Evolutionary conservation across 768 basidiomycete genomes (phyloP).

Genomic region (Pleurotus citrinopileatus): DNA sequence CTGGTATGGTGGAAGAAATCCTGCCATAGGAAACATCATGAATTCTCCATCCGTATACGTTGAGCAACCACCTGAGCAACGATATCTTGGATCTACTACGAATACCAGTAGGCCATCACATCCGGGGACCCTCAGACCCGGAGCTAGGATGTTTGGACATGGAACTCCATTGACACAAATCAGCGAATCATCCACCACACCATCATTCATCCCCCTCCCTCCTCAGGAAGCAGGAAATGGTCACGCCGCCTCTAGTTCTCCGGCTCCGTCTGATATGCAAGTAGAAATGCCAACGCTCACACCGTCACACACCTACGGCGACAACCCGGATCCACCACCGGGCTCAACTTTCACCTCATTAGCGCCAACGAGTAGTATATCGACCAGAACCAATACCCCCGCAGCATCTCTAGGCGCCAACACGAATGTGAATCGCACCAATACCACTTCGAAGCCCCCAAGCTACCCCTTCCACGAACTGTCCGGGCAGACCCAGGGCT

Average conservation of each 20-base stretch:
- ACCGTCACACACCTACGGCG: background rate
- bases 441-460: background rate
- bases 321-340: background rate
- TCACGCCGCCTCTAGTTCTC: background rate
- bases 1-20: constrained; percentile 1
- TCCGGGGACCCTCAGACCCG: background rate
- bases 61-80: background rate
- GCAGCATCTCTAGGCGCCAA: background rate
- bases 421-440: background rate
- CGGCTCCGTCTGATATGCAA: background rate
- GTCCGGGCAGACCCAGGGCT: background rate
- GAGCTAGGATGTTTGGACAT: background rate
- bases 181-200: background rate
- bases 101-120: background rate
- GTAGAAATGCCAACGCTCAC: background rate
- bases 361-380: background rate
- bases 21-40: background rate
- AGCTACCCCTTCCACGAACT: constrained; percentile 8
- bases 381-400: background rate
- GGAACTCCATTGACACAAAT: constrained; percentile 4
- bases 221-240: background rate
- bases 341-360: background rate
- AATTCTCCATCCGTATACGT: background rate
- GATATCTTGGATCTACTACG: background rate
- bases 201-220: background rate